Evolutionary conservation across 768 basidiomycete genomes (phyloP), one percentile per base, ranked within the genome.

Genomic region (Lentinula boryana): DNA sequence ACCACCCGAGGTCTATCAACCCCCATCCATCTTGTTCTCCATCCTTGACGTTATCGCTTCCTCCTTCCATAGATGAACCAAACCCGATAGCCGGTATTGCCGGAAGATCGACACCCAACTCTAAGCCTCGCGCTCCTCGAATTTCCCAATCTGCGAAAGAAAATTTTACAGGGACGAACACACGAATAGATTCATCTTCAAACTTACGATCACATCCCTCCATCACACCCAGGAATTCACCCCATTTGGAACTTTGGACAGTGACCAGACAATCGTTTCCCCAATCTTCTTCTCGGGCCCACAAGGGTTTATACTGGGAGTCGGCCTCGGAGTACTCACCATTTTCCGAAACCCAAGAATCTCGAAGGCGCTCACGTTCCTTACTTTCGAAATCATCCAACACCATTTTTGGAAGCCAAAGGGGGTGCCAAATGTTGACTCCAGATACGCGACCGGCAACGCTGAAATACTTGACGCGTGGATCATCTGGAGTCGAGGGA

Each of bases 331-430:
- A 21, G 21, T 40, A 36, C 50, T 63, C 63, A 2, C 66, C 64
- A 13, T 72, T 68, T 15, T 75, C 73, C 44, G 67, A 56, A 41
- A 76, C 75, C 76, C 78, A 78, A 5, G 66, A 54, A 43, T 68
- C 68, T 52, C 75, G 77, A 23, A 82, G 60, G 18, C 70, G 74
- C 21, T 79, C 72, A 68, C 85, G 72, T 66, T 84, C 79, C 58
- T 76, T 79, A 63, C 83, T 81, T 67, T 95, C 94, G 21, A 85
- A 82, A 0, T 91, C 89, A 68, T 99, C 96, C 40, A 98, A 77
- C 33, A 99, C 88, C 75, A 95, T 81, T 75, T 98, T 97, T 0
- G 96, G 93, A 40, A 98, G 80, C 94, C 96, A 99, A 57, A 99
- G 85, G 0, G 97, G 97, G 71, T 98, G 97, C 87, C 89, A 93